A percentile compares a stretch with the other conserved stretches of the same genome.
Evolutionary conservation across 179 eudicot species (phyloP).

Genomic region (Spinacia oleracea): DNA sequence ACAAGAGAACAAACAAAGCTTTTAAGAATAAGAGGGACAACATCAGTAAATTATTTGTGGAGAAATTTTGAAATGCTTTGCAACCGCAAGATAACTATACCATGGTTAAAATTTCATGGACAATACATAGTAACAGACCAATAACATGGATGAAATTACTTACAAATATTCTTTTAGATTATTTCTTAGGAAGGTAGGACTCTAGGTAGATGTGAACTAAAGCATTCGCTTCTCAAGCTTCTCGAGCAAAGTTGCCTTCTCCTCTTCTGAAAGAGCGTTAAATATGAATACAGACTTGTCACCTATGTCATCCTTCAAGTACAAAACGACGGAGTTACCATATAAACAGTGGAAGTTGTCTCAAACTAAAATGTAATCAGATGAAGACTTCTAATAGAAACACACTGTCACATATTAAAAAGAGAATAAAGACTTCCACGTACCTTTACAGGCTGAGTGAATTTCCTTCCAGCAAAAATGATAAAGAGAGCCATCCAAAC

Average conservation of each 20-base stretch:
- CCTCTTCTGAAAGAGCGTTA: slow-evolving; percentile 70
- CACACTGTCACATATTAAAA: not conserved
- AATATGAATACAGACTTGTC: slow-evolving; percentile 94
- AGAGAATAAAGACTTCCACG: not conserved
- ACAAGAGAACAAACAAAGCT: not conserved
- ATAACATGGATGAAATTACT: not conserved
- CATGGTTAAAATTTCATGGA: not conserved
- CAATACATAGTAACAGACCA: not conserved
- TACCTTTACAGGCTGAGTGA: slow-evolving; percentile 93
- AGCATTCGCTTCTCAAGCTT: slow-evolving; percentile 53
- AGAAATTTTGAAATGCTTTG: not conserved
- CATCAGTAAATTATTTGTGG: not conserved
- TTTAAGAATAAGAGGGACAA: not conserved
- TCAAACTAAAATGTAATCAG: not conserved
- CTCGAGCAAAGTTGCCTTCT: slow-evolving; percentile 57
- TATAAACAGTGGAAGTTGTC: not conserved
- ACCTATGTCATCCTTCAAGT: slow-evolving; percentile 84
- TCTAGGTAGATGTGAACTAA: slow-evolving; percentile 15
- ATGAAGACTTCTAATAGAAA: not conserved
- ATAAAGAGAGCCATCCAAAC: slow-evolving; percentile 81
- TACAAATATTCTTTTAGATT: slow-evolving; percentile 5
- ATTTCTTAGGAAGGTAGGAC: not conserved
- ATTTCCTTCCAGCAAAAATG: slow-evolving; percentile 84
- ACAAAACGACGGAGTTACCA: not conserved
- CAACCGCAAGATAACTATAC: not conserved